A percentile compares a stretch with the other conserved stretches of the same genome.
These are phyloP conservation scores for Skeletonema grethae DNA, from an alignment of 108 stramenopile genomes.

Conservation along the genomic window DNA sequence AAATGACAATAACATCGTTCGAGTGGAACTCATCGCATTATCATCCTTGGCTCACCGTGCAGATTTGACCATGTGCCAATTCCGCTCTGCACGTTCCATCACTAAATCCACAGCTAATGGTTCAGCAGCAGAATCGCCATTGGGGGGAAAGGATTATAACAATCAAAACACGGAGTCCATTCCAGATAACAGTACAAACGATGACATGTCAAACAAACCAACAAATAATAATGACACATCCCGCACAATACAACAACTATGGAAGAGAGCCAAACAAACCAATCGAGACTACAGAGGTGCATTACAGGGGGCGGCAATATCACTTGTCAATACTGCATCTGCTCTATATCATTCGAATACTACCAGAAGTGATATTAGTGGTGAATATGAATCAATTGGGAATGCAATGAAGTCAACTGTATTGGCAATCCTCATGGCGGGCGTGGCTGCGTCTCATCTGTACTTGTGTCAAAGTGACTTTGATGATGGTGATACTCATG, in stretches of 20 bases:
- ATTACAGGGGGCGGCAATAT: conserved; percentile 25
- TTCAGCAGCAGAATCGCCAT: background rate
- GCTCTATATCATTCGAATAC: background rate
- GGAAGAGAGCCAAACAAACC: conserved; percentile 29
- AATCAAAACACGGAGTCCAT: background rate
- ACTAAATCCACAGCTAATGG: background rate
- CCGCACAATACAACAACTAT: background rate
- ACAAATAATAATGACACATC: background rate
- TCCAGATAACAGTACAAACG: background rate
- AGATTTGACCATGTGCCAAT: conserved; percentile 49
- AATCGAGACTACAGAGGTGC: conserved; percentile 27
- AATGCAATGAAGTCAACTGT: conserved; percentile 30
- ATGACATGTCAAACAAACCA: too few species aligned
- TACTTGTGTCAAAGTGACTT: conserved; percentile 14
- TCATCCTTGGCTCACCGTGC: conserved; percentile 32
- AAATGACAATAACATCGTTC: background rate
- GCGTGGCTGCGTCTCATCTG: conserved; percentile 33
- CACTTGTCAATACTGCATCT: conserved; percentile 18
- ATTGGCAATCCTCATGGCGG: conserved; percentile 43
- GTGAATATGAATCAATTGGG: conserved; percentile 12
- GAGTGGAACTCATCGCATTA: conserved; percentile 34
- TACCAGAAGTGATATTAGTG: background rate
- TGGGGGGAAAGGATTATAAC: background rate
- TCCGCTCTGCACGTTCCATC: conserved; percentile 26
- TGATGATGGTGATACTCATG: background rate